Evolutionary conservation across 768 basidiomycete species (phyloP), one percentile per base, ranked within the genome.

Genomic region (Pulveroboletus sp.): DNA sequence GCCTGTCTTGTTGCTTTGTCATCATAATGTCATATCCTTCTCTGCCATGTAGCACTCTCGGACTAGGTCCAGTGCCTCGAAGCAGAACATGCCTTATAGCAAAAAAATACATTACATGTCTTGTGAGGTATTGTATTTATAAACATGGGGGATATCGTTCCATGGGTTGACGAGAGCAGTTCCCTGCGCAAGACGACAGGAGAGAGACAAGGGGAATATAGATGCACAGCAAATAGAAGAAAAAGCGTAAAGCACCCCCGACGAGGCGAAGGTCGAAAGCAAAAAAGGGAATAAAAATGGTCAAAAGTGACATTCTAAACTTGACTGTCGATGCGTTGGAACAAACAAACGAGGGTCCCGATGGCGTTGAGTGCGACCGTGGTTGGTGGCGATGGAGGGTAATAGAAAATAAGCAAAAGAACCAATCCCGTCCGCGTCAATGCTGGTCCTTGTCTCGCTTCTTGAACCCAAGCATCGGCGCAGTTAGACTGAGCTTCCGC

Each of bases 401-500:
- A 40, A 32, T 23, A 35, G 32, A 19, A 9, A 17, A 29, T 20
- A 46, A 17, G 10, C 10, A 16, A 5, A n/a, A 21, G 16, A n/a
- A 29, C 29, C 34, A 25, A 32, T 46, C n/a, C 32, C 56, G 41
- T 52, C 61, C 52, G 57, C 37, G 40, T 49, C 44, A 29, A 20
- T 73, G 70, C 60, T 73, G 75, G 29, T 71, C 63, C 63, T 69
- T 81, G 45, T 82, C 78, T 62, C 77, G 64, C 74, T 76, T 70
- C 74, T 78, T 61, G 53, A 87, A 78, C 41, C 69, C 72, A 2
- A 78, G 69, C 56, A 81, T 79, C 41, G 82, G 80, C 42, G 78
- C 74, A 20, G 76, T 76, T 48, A 89, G 63, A 63, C 87, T 90
- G 67, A 90, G 66, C 69, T 90, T 89, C 47, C 85, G 73, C 59